Evolutionary conservation across 768 basidiomycete species (phyloP), one percentile per base, ranked within the genome.

Genomic region (Boletus rubescentipes): DNA sequence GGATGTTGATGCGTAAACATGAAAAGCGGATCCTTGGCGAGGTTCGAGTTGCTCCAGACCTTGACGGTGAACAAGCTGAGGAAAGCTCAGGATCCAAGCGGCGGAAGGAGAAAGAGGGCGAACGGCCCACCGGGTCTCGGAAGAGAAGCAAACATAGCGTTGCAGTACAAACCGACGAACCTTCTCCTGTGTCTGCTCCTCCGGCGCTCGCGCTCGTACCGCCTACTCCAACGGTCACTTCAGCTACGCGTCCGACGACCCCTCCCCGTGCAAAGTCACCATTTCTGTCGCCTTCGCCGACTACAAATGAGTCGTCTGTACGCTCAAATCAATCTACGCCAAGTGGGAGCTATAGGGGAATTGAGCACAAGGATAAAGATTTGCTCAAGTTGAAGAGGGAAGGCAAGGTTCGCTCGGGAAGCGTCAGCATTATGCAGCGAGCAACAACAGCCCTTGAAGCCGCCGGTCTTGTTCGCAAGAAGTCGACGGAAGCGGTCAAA

Each of bases 361-460:
- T 77, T 51, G 83, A 83, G 35, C 30, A 12, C 42, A 80, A 78
- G 62, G 83, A 83, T 50, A 78, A 76, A 39, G 72, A 76, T 31
- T 68, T 73, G 9, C 50, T 66, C 39, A 86, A 82, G 57, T 77
- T 78, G 18, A 78, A 85, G 44, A 73, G 77, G 48, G 74, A 73
- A 2, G 72, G 71, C 29, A 94, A 95, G 67, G 75, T 72, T 23
- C 79, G 95, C 15, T 85, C 92, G 2, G 90, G 93, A 7, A 96
- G 94, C 53, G 91, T 98, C 47, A 94, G 88, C 63, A 97, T 98
- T 69, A 91, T 98, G 81, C 95, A 98, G 63, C 84, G 94, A 23
- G 94, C 93, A 0, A 95, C 93, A 2, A 96, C 93, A 1, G 92
- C 89, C 2, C 77, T 93, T 23, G 91, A 92, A 67, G 92, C 90